Conservation (phyloP, 164 flowering plant genomes). For the Echeveria elegans region DNA sequence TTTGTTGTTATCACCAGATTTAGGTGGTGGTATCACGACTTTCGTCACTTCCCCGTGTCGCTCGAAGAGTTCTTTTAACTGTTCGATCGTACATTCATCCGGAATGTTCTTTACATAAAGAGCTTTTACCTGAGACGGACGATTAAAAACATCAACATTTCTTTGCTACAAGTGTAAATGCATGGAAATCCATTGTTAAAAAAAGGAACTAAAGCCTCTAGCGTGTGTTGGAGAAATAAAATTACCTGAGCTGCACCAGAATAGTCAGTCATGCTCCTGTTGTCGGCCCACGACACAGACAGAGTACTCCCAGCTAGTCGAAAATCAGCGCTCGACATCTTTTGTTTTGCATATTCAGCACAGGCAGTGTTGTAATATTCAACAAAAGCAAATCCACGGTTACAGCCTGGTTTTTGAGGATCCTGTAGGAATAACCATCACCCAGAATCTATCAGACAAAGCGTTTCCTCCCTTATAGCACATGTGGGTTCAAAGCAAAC, state of each 20-base stretch:
- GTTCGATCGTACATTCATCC: constrained; percentile 49
- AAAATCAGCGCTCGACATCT: constrained; percentile 62
- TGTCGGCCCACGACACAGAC: constrained; percentile 88
- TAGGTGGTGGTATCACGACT: constrained; percentile 75
- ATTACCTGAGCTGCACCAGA: constrained; percentile 35
- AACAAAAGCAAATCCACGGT: constrained; percentile 87
- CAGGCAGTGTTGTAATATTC: constrained; percentile 82
- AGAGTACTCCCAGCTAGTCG: constrained; percentile 65
- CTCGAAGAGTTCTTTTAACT: constrained; percentile 55
- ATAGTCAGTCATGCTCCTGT: constrained; percentile 51
- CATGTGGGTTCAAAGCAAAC: constrained; percentile 20
- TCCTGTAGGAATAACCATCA: constrained; percentile 38
- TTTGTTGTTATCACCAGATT: constrained; percentile 59
- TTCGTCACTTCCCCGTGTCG: constrained; percentile 82
- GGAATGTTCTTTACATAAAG: constrained; percentile 84
- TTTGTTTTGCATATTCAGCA: constrained; percentile 80
- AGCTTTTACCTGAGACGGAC: constrained; percentile 65
- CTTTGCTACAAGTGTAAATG: not conserved
- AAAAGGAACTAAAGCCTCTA: not conserved
- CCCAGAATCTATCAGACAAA: not conserved
- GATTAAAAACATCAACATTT: no score
- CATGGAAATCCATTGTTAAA: not conserved
- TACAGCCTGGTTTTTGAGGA: constrained; percentile 49
- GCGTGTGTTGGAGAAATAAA: not conserved
- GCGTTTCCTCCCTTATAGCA: not conserved